Base-by-base conservation (phyloP, 1,139 yeast genomes). In the Candida buenavistaensis region DNA sequence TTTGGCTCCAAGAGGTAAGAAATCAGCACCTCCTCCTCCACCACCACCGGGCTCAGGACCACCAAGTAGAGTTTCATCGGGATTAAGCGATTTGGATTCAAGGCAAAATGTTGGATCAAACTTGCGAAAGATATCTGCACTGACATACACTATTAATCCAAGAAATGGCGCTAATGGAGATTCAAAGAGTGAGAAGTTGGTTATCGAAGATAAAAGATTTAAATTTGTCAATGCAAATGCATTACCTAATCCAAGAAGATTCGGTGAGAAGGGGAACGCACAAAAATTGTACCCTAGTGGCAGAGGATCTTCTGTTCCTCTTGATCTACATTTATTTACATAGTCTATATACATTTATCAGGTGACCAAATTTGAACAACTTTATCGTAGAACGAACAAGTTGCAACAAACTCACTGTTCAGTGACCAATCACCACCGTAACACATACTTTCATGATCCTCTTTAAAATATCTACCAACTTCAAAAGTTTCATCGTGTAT, bases 271-370 rank as follows among this genome's bases (percentile, higher is more conserved):
- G 15, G 58, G 57, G 4, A 52, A 54, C 19, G 74, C 71, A 36
- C 74, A 73, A 38, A 89, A 90, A 56, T 65, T 88, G 47, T 92
- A 92, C 60, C 97, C 97, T 10, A 87, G 96, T 64, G 97, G 98
- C 6, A 76, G 97, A 53, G 98, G 98, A 2, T 80, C 90, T 20
- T 87, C 96, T 21, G 95, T 92, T 26, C 97, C 97, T 1, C 66
- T 92, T 47, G 81, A 88, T 49, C 65, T 90, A 45, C 62, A 76
- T 32, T 38, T 48, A 22, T 56, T 47, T 41, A 31, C 38, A 23
- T 50, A 39, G 31, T 11, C 11, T 34, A 30, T 28, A 30, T 36
- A 11, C 31, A 16, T 11, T 17, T 17, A 33, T 44, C 34, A 10
- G 51, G 55, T n/a, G 55, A 49, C 97, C 97, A 90, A 23, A 72